Evolutionary conservation across 208 protist species (phyloP).

Genomic region (Trichomonas vaginalis): DNA sequence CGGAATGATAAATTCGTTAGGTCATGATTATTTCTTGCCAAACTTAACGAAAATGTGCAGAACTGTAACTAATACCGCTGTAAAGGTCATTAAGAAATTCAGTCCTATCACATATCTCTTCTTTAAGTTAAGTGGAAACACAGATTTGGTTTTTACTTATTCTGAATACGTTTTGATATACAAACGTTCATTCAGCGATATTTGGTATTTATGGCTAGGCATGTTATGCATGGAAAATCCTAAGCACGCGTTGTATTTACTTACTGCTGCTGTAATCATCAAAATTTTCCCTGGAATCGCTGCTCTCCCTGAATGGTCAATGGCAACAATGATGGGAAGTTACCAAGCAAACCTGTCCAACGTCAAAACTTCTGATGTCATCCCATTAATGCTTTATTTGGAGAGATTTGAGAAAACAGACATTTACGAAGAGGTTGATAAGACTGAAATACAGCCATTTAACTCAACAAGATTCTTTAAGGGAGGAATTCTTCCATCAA

Average conservation of each 20-base stretch:
- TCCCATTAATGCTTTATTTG: too few species aligned
- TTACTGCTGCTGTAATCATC: neutral
- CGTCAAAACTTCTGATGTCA: too few species aligned
- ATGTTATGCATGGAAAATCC: neutral
- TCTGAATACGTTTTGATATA: neutral
- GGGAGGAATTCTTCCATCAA: too few species aligned
- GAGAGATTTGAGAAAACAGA: too few species aligned
- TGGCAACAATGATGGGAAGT: neutral
- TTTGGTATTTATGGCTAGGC: neutral
- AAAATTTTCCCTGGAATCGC: neutral
- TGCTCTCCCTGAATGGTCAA: neutral
- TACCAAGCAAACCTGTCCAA: too few species aligned
- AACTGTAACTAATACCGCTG: neutral
- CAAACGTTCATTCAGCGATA: neutral
- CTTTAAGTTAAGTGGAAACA: neutral
- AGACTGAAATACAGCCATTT: too few species aligned
- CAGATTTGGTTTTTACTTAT: neutral
- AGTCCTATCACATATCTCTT: neutral
- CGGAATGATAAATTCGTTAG: neutral
- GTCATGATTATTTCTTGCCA: neutral
- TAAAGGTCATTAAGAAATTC: neutral
- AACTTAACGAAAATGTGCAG: neutral
- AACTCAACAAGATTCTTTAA: too few species aligned
- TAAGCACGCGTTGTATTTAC: neutral
- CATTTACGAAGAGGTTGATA: too few species aligned